A percentile compares a stretch with the other conserved stretches of the same genome.
Conservation (phyloP, 2,329 filamentous ascomycete species). For the Nigrograna mackinnonii region DNA sequence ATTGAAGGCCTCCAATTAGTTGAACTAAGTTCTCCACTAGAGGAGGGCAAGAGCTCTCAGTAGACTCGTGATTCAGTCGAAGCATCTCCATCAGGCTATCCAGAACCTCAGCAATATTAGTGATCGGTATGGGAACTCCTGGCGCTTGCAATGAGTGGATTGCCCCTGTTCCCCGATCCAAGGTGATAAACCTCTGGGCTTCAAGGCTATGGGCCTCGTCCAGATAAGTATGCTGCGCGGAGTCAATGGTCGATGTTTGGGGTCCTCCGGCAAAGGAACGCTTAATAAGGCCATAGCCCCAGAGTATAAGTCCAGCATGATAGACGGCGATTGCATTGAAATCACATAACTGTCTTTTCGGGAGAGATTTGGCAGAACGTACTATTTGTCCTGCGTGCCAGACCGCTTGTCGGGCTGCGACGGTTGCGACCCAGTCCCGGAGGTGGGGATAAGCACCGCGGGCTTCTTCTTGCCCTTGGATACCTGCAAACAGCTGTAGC, state of each 20-base stretch:
- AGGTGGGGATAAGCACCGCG: slow-evolving; percentile 61
- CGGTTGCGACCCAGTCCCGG: slow-evolving; percentile 61
- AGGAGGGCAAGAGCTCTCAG: slow-evolving; percentile 50
- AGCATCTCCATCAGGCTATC: slow-evolving; percentile 62
- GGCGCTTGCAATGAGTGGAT: slow-evolving; percentile 45
- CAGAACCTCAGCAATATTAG: slow-evolving; percentile 63
- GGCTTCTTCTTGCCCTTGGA: slow-evolving; percentile 69
- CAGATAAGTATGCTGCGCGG: slow-evolving; percentile 45
- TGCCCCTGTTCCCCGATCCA: slow-evolving; percentile 59
- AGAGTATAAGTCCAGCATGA: slow-evolving; percentile 69
- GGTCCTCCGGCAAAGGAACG: slow-evolving; percentile 33
- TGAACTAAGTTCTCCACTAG: slow-evolving; percentile 70
- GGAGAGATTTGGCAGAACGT: slow-evolving; percentile 60
- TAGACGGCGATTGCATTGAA: slow-evolving; percentile 72
- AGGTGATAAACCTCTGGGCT: slow-evolving; percentile 60
- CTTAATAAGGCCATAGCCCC: slow-evolving; percentile 66
- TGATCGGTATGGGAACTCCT: slow-evolving; percentile 43
- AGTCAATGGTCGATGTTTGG: slow-evolving; percentile 17
- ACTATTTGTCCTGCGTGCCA: slow-evolving; percentile 72
- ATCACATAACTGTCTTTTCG: slow-evolving; percentile 60
- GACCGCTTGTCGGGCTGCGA: slow-evolving; percentile 61
- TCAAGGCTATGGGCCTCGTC: slow-evolving; percentile 59
- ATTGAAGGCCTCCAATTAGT: slow-evolving; percentile 64
- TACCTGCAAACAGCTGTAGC: slow-evolving; percentile 68
- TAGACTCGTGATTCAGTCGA: slow-evolving; percentile 51